A percentile compares a stretch with the other conserved stretches of the same genome.
phyloP scores from a whole-genome alignment of 2,329 filamentous ascomycete species.

The Ceratocystiopsis minuta region DNA sequence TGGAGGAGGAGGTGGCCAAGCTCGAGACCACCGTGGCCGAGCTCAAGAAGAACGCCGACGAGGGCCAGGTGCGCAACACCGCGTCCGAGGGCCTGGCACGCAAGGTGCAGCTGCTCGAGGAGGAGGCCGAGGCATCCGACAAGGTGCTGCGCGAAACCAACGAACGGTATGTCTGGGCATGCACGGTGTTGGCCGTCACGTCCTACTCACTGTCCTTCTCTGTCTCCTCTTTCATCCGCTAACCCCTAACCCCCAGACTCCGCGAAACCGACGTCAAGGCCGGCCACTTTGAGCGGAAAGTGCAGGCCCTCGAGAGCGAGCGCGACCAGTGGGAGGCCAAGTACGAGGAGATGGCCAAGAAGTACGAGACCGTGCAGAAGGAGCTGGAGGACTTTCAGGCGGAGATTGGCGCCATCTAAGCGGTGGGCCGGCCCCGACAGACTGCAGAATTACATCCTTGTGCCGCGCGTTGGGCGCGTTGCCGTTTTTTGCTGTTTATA shows the following conservation, averaged over 20 bases:
- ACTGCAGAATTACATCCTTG: neutral
- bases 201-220: slow-evolving; percentile 5
- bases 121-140: slow-evolving; percentile 92
- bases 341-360: slow-evolving; percentile 94
- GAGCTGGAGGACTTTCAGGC: slow-evolving; percentile 79
- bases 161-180: slow-evolving; percentile 86
- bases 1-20: slow-evolving; percentile 86
- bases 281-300: slow-evolving; percentile 98
- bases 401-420: slow-evolving; percentile 86
- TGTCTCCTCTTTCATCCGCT: slow-evolving; percentile 5
- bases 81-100: slow-evolving; percentile 85
- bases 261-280: slow-evolving; percentile 98
- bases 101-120: slow-evolving; percentile 88
- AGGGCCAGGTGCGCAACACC: slow-evolving; percentile 64
- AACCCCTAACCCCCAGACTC: slow-evolving; percentile 48
- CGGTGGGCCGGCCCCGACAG: no score
- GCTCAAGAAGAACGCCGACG: slow-evolving; percentile 69
- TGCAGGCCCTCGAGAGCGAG: slow-evolving; percentile 82
- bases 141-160: slow-evolving; percentile 93
- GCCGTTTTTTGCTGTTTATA: slow-evolving; percentile 1
- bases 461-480: neutral
- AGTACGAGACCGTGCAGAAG: slow-evolving; percentile 68
- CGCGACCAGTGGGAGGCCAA: slow-evolving; percentile 92
- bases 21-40: slow-evolving; percentile 70
- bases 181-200: no score